These are phyloP conservation scores for Hirschioporus abietinus DNA, from an alignment of 768 basidiomycete genomes.

Conservation along the genomic window DNA sequence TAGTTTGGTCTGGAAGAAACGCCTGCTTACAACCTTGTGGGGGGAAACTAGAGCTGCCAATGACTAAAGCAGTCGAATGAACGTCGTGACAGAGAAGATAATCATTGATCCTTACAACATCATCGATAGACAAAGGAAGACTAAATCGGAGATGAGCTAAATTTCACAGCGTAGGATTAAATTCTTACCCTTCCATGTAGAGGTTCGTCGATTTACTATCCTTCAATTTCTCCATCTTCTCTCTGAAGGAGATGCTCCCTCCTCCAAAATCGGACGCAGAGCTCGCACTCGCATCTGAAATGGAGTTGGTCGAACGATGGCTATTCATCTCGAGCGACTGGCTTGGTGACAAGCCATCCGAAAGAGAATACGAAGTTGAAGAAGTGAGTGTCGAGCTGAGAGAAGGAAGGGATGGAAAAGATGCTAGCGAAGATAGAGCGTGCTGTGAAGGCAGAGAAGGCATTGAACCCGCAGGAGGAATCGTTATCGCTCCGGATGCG, in stretches of 20 bases:
- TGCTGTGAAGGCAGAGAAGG: slow-evolving; percentile 12
- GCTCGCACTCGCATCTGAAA: slow-evolving; percentile 4
- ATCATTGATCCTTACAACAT: slow-evolving; percentile 37
- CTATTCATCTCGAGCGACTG: background rate
- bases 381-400: slow-evolving; percentile 10
- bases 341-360: background rate
- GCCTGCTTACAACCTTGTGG: slow-evolving; percentile 64
- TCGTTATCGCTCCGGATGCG: slow-evolving; percentile 30
- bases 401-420: slow-evolving; percentile 17
- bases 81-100: background rate
- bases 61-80: slow-evolving; percentile 34
- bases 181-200: slow-evolving; percentile 67
- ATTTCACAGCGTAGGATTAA: slow-evolving; percentile 7
- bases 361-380: background rate
- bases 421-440: slow-evolving; percentile 17
- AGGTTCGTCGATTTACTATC: slow-evolving; percentile 68
- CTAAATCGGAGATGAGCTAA: slow-evolving; percentile 24
- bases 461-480: slow-evolving; percentile 13
- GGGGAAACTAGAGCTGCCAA: slow-evolving; percentile 64
- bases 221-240: slow-evolving; percentile 70
- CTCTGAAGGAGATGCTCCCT: slow-evolving; percentile 49
- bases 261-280: background rate
- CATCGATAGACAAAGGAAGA: slow-evolving; percentile 67
- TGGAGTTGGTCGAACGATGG: background rate
- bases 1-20: slow-evolving; percentile 76